Conservation (phyloP, 169 alveolate genomes). For the Plasmodium coatneyi region DNA sequence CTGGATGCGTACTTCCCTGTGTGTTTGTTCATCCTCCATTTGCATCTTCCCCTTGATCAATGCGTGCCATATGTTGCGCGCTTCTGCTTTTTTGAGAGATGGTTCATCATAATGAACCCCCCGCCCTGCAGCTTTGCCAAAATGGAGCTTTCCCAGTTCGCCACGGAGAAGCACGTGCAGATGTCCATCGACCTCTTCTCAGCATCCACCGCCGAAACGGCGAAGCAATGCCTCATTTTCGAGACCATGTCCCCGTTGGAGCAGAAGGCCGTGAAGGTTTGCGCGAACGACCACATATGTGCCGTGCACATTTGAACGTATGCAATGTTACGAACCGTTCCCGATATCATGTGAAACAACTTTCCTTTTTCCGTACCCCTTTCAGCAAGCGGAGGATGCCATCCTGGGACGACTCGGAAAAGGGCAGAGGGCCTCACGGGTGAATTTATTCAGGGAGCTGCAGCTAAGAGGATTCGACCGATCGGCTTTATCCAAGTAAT, state of each 20-base stretch:
- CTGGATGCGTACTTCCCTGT: background rate
- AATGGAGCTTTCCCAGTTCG: constrained; percentile 91
- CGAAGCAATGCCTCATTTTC: constrained; percentile 84
- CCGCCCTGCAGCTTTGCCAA: constrained; percentile 85
- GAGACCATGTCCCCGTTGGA: constrained; percentile 88
- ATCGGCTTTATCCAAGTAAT: constrained; percentile 80
- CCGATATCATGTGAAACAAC: background rate
- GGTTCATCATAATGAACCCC: background rate
- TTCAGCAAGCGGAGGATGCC: constrained; percentile 87
- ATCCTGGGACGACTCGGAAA: constrained; percentile 85
- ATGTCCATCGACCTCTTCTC: constrained; percentile 92
- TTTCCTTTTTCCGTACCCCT: background rate
- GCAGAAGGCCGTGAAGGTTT: constrained; percentile 85
- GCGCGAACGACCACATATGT: background rate
- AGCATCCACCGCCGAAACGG: constrained; percentile 92
- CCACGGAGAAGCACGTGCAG: constrained; percentile 91
- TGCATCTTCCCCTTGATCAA: too few relatives aligned
- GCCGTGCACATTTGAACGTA: background rate
- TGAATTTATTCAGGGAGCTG: constrained; percentile 84
- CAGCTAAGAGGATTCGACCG: constrained; percentile 85
- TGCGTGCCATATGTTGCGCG: background rate
- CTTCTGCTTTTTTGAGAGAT: background rate
- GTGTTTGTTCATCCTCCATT: too few relatives aligned
- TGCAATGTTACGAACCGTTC: background rate
- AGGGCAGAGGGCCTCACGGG: constrained; percentile 88